Evolutionary conservation across 495 filamentous ascomycete genomes (phyloP).

Genomic region (Jackrogersella multiformis): DNA sequence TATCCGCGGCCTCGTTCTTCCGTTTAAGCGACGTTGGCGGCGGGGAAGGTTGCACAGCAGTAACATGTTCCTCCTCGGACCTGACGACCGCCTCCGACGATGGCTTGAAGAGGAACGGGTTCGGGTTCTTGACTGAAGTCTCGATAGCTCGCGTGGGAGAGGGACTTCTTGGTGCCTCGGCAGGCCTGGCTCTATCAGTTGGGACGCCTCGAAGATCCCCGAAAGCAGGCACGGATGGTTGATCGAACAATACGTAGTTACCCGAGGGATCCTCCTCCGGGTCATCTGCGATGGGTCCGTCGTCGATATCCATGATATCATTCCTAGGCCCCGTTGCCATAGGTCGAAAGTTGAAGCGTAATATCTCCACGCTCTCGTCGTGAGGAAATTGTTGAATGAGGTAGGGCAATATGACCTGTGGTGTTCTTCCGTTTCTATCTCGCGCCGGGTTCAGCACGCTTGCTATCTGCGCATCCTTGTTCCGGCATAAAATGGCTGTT

Average conservation of each 20-base stretch:
- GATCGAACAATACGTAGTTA: constrained; percentile 36
- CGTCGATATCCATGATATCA: constrained; percentile 39
- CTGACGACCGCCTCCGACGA: constrained; percentile 22
- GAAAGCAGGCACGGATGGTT: constrained; percentile 12
- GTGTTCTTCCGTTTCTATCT: constrained; percentile 64
- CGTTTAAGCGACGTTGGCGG: constrained; percentile 50
- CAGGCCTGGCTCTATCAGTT: background rate
- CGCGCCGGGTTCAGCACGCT: constrained; percentile 80
- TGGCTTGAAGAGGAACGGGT: constrained; percentile 31
- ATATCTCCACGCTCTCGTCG: constrained; percentile 71
- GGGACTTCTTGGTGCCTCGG: constrained; percentile 1
- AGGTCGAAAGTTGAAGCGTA: constrained; percentile 69
- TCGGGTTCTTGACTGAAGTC: constrained; percentile 5
- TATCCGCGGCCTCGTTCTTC: constrained; percentile 50
- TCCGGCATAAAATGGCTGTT: constrained; percentile 73
- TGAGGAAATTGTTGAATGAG: constrained; percentile 67
- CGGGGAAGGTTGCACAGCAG: constrained; percentile 19
- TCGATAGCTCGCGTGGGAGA: background rate
- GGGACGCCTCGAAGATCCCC: background rate
- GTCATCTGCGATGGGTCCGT: constrained; percentile 38
- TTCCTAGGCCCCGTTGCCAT: constrained; percentile 45
- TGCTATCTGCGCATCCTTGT: constrained; percentile 75
- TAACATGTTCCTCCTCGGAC: constrained; percentile 29
- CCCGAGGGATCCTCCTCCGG: constrained; percentile 15
- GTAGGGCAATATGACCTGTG: constrained; percentile 79